Conservation (phyloP, 2,329 filamentous ascomycete genomes). For the Pseudocercospora ulei region DNA sequence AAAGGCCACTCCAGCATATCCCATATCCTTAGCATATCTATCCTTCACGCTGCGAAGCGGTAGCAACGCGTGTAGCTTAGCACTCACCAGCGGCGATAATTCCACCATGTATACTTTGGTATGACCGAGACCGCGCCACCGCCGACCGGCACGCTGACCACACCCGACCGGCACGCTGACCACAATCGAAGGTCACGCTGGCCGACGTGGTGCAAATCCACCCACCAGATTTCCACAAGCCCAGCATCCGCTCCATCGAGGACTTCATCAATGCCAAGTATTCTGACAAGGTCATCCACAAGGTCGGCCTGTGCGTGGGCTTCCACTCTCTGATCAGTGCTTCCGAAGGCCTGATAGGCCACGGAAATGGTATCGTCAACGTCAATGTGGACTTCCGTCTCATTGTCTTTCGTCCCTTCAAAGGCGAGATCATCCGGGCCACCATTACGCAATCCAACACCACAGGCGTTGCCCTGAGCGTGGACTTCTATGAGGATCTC, state of each 20-base stretch:
- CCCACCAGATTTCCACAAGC: constrained; percentile 77
- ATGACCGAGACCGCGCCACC: neutral
- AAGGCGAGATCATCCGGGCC: constrained; percentile 80
- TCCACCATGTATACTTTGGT: constrained; percentile 19
- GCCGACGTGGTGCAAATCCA: constrained; percentile 89
- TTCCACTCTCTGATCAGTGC: constrained; percentile 83
- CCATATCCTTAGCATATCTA: no score
- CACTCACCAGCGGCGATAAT: neutral
- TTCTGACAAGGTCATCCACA: constrained; percentile 89
- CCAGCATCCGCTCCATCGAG: constrained; percentile 74
- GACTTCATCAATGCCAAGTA: constrained; percentile 97
- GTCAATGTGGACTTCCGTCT: constrained; percentile 94
- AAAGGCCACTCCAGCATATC: no score
- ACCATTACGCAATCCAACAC: constrained; percentile 73
- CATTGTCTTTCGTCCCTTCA: constrained; percentile 90
- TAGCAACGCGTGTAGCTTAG: neutral
- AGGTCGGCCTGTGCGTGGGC: constrained; percentile 85
- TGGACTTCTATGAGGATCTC: constrained; percentile 92
- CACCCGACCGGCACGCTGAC: neutral
- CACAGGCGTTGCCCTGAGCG: constrained; percentile 51
- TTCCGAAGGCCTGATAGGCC: constrained; percentile 86
- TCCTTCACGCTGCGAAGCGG: no score
- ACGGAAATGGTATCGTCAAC: constrained; percentile 84
- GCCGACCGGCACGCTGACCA: neutral
- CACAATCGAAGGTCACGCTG: constrained; percentile 85